phyloP scores from a whole-genome alignment of 208 protist genomes.

The Endotrypanum monterogeii region DNA sequence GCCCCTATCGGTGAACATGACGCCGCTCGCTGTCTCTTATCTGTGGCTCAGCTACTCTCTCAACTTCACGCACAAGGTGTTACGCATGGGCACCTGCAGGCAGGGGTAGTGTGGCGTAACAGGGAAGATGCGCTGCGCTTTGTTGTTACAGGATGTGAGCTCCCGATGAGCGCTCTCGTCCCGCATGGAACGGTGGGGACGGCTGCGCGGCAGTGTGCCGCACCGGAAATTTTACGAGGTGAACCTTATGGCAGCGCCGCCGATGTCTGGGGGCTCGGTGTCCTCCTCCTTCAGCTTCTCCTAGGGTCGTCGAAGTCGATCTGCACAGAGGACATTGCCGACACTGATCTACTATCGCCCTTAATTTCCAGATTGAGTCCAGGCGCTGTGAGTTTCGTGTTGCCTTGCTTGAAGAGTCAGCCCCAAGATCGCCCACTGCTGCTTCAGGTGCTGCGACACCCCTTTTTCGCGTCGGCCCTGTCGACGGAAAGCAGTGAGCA shows the following conservation, averaged over 20 bases:
- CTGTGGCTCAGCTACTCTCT: conserved; percentile 36
- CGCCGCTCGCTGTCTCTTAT: conserved; percentile 35
- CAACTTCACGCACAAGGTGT: conserved; percentile 50
- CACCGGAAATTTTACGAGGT: conserved; percentile 65
- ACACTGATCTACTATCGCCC: conserved; percentile 71
- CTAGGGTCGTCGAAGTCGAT: conserved; percentile 32
- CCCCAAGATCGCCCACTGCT: conserved; percentile 49
- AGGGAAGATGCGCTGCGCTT: conserved; percentile 13
- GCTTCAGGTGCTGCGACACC: conserved; percentile 55
- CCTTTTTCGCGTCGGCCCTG: conserved; percentile 39
- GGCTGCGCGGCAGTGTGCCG: conserved; percentile 39
- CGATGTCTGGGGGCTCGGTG: conserved; percentile 79
- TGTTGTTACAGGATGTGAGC: conserved; percentile 46
- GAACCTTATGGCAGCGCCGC: conserved; percentile 52
- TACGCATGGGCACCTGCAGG: conserved; percentile 62
- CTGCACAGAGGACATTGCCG: conserved; percentile 60
- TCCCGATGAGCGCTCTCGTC: conserved; percentile 72
- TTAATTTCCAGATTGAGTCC: conserved; percentile 43
- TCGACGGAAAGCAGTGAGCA: neutral
- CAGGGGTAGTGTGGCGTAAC: conserved; percentile 30
- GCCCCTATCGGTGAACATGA: conserved; percentile 38
- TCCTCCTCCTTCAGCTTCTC: conserved; percentile 67
- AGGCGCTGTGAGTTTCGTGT: conserved; percentile 43
- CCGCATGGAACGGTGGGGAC: conserved; percentile 34
- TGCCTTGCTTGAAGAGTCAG: conserved; percentile 74